phyloP scores from a whole-genome alignment of 2,329 filamentous ascomycete genomes.

The Esteya vermicola region DNA sequence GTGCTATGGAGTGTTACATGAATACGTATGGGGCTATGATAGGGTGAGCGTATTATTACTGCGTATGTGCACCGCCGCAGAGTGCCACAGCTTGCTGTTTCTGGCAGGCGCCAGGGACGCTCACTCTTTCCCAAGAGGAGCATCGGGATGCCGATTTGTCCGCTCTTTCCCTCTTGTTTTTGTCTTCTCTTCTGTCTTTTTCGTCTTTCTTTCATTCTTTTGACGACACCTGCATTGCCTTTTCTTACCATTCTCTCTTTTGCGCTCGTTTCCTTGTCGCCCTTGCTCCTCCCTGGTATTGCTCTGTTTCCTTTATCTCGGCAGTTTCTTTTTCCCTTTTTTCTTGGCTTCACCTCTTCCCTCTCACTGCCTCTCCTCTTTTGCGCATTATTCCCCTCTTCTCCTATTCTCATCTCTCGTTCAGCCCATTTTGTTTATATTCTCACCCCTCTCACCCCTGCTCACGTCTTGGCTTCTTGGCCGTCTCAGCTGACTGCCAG shows the following conservation, averaged over 20 bases:
- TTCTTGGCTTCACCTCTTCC: not conserved
- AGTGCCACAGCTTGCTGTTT: too few species aligned
- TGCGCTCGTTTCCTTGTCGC: not conserved
- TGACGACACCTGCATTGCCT: too few species aligned
- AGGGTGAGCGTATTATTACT: too few species aligned
- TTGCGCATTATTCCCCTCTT: not conserved
- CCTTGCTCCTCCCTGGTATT: not conserved
- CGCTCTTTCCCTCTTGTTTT: not conserved
- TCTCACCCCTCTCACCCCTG: not conserved
- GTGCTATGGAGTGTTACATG: too few species aligned
- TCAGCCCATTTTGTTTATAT: not conserved
- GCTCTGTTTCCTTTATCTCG: too few species aligned
- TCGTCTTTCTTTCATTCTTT: conserved; percentile 1
- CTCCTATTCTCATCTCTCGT: not conserved
- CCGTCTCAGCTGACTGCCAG: too few species aligned
- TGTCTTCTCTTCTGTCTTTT: not conserved
- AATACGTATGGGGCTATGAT: too few species aligned
- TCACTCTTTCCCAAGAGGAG: too few species aligned
- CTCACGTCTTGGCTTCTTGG: too few species aligned
- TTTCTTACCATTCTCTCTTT: not conserved
- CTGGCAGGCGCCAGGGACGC: too few species aligned
- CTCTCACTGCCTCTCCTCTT: not conserved
- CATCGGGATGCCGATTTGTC: too few species aligned
- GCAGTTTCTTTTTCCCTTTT: not conserved
- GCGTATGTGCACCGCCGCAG: too few species aligned